Base-by-base conservation (phyloP, 305 asterid genomes). In the Rubia balearica region DNA sequence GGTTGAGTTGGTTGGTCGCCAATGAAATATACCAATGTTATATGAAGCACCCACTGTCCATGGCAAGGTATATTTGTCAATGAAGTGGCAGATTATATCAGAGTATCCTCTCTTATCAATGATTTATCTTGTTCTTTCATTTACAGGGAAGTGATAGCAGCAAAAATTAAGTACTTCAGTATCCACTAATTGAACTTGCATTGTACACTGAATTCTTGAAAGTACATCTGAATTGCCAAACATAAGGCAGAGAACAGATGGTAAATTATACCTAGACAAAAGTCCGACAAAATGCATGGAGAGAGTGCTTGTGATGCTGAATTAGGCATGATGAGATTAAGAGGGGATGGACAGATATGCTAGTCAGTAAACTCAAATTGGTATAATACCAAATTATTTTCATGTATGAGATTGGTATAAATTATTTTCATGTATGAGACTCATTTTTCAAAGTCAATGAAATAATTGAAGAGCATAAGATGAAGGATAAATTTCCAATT, bases 11-110 rank as follows among this genome's bases (percentile, higher is more conserved):
- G 96, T 86, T 67, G 99, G 91, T 77, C 99, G 85, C 99, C 99
- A 94, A 77, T 91, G 98, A 85, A 94, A 94, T 71, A 94, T 91
- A 73, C 99, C 99, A 38, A 95, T 91, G 79, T 91, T 95, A 81
- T 90, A 95, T 71, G 96, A 87, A 72, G 91, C 93, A 51, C 91
- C 95, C 74, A 89, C 96, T 89, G 83, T 78, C 67, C 78, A 79
- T 63, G 72, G 51, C 30, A 73, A 43, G 22, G 55, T 57, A 41
- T 73, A 49, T 62, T 64, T 59, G 63, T 68, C n/a, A 75, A 36
- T 51, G 59, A 51, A 72, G 57, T 64, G 57, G 64, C 76, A 45
- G 69, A 69, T 70, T 22, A 55, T 38, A 41, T 13, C 45, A 22
- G 60, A n/a, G 11, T 1, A 30, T 9, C 17, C 6, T 24, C 46